A percentile compares a stretch with the other conserved stretches of the same genome.
Conservation (phyloP, 2,329 filamentous ascomycete genomes). For the Exophiala calicioides region DNA sequence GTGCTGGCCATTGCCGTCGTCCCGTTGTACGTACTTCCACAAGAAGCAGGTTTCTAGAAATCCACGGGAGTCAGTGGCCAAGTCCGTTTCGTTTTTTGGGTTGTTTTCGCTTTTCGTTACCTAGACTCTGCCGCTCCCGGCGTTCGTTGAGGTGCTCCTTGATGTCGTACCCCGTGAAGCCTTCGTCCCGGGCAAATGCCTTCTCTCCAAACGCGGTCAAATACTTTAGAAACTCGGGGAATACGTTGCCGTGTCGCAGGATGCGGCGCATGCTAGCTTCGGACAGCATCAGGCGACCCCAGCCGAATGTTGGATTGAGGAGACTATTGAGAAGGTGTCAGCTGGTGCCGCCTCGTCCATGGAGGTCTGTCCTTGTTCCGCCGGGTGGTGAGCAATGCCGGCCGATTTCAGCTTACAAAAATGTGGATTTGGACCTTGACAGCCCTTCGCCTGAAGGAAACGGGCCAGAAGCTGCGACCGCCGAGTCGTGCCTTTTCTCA, state of each 20-base stretch:
- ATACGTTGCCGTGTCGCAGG: neutral
- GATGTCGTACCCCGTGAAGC: conserved; percentile 1
- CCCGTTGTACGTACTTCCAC: conserved; percentile 2
- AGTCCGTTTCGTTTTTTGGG: too few species aligned
- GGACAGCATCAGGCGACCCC: conserved; percentile 3
- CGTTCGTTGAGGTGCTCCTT: neutral
- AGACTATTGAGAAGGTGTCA: conserved; percentile 1
- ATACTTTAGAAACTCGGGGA: neutral
- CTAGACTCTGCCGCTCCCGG: neutral
- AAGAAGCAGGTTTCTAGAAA: conserved; percentile 2
- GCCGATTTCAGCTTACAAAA: conserved; percentile 2
- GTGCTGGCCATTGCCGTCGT: conserved; percentile 2
- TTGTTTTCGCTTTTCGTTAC: neutral
- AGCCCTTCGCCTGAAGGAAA: neutral
- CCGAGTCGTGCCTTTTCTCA: too few species aligned
- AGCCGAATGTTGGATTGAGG: conserved; percentile 5
- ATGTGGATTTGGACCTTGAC: neutral
- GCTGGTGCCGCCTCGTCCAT: too few species aligned
- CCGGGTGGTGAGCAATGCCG: too few species aligned
- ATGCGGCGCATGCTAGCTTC: conserved; percentile 1
- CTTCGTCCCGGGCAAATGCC: neutral
- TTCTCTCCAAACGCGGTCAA: conserved; percentile 4
- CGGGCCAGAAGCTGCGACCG: too few species aligned
- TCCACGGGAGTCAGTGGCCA: neutral
- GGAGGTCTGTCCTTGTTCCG: too few species aligned